Percentiles rank a stretch among this genome's conserved stretches.
Conservation (phyloP, 2,329 filamentous ascomycete genomes). For the Botrytis tulipae region DNA sequence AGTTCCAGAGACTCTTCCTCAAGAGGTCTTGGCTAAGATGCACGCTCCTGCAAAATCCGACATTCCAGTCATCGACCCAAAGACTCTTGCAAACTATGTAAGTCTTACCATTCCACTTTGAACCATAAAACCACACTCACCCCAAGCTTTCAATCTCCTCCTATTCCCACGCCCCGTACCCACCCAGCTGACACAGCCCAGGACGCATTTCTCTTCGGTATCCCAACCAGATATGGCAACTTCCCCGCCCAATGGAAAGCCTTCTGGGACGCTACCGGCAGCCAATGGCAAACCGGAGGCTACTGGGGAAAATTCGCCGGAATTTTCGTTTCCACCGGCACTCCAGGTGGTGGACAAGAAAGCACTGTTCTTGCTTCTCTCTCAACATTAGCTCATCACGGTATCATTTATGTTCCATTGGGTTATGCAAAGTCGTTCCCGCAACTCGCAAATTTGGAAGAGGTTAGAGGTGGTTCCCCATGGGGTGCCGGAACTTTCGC, state of each 20-base stretch:
- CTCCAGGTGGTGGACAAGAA: conserved; percentile 88
- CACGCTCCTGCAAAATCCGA: conserved; percentile 75
- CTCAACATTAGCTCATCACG: conserved; percentile 88
- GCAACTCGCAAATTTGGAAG: conserved; percentile 66
- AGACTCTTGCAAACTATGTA: conserved; percentile 62
- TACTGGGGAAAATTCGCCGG: conserved; percentile 89
- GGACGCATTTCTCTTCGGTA: conserved; percentile 88
- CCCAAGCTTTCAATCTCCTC: background rate
- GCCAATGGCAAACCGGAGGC: conserved; percentile 75
- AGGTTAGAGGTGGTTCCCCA: conserved; percentile 81
- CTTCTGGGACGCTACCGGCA: conserved; percentile 84
- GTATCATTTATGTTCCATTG: conserved; percentile 92
- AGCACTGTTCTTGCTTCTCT: conserved; percentile 76
- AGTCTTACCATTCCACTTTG: background rate
- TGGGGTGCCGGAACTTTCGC: conserved; percentile 96
- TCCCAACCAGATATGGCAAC: conserved; percentile 95
- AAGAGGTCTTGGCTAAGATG: conserved; percentile 88
- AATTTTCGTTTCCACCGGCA: conserved; percentile 85
- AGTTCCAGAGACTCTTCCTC: conserved; percentile 79
- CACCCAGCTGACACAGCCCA: background rate
- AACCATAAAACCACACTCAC: background rate
- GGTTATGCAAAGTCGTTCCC: conserved; percentile 82
- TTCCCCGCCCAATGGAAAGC: conserved; percentile 93
- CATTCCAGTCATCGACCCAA: conserved; percentile 60
- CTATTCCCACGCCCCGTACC: no score